Evolutionary conservation across 495 filamentous ascomycete species (phyloP).

Genomic region (Penicillium turbatum): DNA sequence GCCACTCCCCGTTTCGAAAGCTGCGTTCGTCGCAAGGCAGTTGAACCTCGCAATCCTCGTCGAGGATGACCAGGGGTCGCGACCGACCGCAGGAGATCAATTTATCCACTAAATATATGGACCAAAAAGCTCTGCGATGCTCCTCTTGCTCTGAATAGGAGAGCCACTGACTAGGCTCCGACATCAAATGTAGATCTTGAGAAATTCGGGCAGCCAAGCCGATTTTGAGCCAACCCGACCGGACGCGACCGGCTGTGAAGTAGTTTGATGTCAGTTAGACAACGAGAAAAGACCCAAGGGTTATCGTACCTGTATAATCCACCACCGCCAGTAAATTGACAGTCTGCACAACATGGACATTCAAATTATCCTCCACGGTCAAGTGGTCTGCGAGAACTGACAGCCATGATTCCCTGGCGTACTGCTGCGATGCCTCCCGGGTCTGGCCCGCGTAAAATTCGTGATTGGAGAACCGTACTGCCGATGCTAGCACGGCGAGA

Average conservation of each 20-base stretch:
- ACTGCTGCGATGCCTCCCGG: constrained; percentile 18
- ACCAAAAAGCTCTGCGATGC: constrained; percentile 30
- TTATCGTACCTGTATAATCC: constrained; percentile 24
- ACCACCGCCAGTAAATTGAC: constrained; percentile 27
- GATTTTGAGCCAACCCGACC: constrained; percentile 31
- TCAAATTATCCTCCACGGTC: constrained; percentile 20
- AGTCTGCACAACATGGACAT: constrained; percentile 25
- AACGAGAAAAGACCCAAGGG: background rate
- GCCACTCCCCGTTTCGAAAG: constrained; percentile 18
- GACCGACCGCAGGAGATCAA: constrained; percentile 29
- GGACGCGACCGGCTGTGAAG: constrained; percentile 21
- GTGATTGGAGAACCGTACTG: constrained; percentile 24
- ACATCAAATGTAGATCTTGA: constrained; percentile 29
- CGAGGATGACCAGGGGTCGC: constrained; percentile 24
- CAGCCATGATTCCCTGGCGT: constrained; percentile 28
- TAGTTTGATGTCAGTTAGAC: background rate
- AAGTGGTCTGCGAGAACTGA: constrained; percentile 26
- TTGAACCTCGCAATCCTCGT: constrained; percentile 28
- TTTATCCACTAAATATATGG: constrained; percentile 28
- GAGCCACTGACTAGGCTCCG: constrained; percentile 19
- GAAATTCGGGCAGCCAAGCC: constrained; percentile 30
- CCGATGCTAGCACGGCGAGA: constrained; percentile 24
- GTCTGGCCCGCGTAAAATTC: constrained; percentile 18
- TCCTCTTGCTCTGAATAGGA: constrained; percentile 29
- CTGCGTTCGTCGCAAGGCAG: constrained; percentile 28